Evolutionary conservation across 345 rosid genomes (phyloP), one percentile per base, ranked within the genome.

Genomic region (Salix exigua): DNA sequence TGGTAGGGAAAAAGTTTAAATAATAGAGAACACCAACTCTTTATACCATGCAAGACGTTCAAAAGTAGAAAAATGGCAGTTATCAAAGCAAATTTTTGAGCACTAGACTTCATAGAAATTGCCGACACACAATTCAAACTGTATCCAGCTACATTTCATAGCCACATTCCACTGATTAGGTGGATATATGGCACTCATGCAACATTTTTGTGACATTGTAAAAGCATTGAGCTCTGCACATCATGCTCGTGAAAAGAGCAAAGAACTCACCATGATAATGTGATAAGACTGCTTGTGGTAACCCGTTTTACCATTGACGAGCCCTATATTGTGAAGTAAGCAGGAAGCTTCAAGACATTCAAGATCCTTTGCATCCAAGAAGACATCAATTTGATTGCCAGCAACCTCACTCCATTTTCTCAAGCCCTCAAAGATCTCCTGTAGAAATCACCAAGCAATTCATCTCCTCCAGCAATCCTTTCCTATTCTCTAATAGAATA

Each of bases 311-410:
- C 92, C 82, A 69, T 80, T 74, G 77, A 83, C 77, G 62, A 83
- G 81, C 55, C 97, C 97, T 12, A 88, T 77, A 74, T 82, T 86
- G 81, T 92, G 97, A 78, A 92, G 91, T 81, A 89, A 85, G 77
- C 94, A 92, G 18, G 97, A 91, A 81, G 90, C 97, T 82, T 89
- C 87, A 38, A 92, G 89, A 76, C 86, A 88, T 80, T 90, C 94
- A 74, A 89, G 85, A 83, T 88, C 87, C 78, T 87, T 90, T 61
- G 79, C 85, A 40, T 80, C 87, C 72, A 89, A 78, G 62, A 73
- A 58, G 76, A 74, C 58, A 7, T 50, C 60, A 71, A 83, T 68
- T 71, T 81, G 85, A 77, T 73, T 26, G 26, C 69, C 60, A 46
- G 53, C 77, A 72, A 79, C 79, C 78, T 79, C 82, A 23, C 75